phyloP scores from a whole-genome alignment of 495 filamentous ascomycete species.

The Neurospora hispaniola region DNA sequence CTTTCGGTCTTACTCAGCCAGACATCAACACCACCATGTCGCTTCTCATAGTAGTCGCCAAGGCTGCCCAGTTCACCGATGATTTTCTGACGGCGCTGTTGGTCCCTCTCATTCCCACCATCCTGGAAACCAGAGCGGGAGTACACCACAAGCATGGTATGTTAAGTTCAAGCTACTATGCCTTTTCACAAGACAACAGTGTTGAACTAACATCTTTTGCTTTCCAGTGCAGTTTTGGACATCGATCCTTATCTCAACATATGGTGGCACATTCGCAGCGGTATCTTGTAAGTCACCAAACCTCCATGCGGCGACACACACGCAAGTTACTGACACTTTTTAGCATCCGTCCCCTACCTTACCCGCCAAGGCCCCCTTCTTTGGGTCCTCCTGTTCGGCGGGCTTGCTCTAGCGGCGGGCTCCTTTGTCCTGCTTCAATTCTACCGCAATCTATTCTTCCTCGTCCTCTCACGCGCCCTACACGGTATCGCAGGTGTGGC shows the following conservation, averaged over 20 bases:
- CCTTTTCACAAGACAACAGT: too few species aligned
- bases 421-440: conserved; percentile 17
- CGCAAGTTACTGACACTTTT: neutral
- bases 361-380: conserved; percentile 2
- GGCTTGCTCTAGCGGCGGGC: conserved; percentile 10
- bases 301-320: neutral
- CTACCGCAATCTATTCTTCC: conserved; percentile 3
- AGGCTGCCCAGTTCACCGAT: neutral
- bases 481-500: conserved; percentile 18
- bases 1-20: neutral
- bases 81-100: neutral
- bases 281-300: conserved; percentile 16
- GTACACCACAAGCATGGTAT: conserved; percentile 14
- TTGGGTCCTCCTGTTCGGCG: conserved; percentile 10
- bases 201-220: neutral
- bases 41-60: neutral
- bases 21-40: neutral
- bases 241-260: conserved; percentile 17
- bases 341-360: conserved; percentile 18
- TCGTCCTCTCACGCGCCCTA: conserved; percentile 16
- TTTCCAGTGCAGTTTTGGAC: conserved; percentile 19
- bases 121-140: conserved; percentile 7
- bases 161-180: neutral
- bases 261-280: conserved; percentile 19
- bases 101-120: conserved; percentile 19